phyloP scores from a whole-genome alignment of 352 stramenopile genomes.

The Phytophthora pini region DNA sequence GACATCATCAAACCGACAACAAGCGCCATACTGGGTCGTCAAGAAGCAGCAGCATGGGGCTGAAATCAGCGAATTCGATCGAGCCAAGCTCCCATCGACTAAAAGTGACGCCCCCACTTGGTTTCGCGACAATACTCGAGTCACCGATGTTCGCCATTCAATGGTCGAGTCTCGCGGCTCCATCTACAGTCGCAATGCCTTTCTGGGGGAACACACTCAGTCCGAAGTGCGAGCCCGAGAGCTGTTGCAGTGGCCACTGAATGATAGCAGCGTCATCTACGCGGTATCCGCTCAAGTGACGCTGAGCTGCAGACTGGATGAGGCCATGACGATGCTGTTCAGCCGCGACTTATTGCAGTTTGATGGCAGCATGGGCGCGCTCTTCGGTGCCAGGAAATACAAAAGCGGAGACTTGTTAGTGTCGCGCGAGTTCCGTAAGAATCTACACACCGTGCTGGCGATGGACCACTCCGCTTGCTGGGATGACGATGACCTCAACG shows the following conservation, averaged over 20 bases:
- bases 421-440: slow-evolving; percentile 42
- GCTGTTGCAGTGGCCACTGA: slow-evolving; percentile 48
- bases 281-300: slow-evolving; percentile 62
- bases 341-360: slow-evolving; percentile 61
- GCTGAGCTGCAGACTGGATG: slow-evolving; percentile 56
- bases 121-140: slow-evolving; percentile 11
- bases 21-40: slow-evolving; percentile 40
- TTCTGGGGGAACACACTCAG: slow-evolving; percentile 21
- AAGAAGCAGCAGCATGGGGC: slow-evolving; percentile 52
- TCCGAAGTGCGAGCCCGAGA: slow-evolving; percentile 26
- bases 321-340: slow-evolving; percentile 71
- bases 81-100: slow-evolving; percentile 27
- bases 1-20: slow-evolving; percentile 9
- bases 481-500: slow-evolving; percentile 38
- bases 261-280: slow-evolving; percentile 54
- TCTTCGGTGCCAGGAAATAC: slow-evolving; percentile 64
- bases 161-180: slow-evolving; percentile 38
- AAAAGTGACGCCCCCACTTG: slow-evolving; percentile 19
- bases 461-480: slow-evolving; percentile 26
- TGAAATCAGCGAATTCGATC: slow-evolving; percentile 63
- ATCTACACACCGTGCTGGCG: slow-evolving; percentile 22
- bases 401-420: slow-evolving; percentile 61
- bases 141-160: slow-evolving; percentile 24
- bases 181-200: slow-evolving; percentile 24
- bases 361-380: slow-evolving; percentile 58